Percentiles rank a stretch among this genome's conserved stretches.
Evolutionary conservation across 2,329 filamentous ascomycete species (phyloP).

Genomic region (Paecilomyces variotii): DNA sequence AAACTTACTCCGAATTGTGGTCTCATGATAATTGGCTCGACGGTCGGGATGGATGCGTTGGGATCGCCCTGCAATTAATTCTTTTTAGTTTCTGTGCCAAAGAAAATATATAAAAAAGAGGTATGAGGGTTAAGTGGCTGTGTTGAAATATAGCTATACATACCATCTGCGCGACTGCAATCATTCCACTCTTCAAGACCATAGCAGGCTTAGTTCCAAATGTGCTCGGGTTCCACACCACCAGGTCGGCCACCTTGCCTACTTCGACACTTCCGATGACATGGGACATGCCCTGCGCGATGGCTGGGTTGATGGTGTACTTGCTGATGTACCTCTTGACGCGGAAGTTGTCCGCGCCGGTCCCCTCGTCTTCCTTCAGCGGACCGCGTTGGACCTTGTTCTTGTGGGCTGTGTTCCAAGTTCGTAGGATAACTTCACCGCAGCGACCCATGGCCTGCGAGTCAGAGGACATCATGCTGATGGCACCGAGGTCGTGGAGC

Average conservation of each 20-base stretch:
- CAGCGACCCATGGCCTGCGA: conserved; percentile 95
- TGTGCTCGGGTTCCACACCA: conserved; percentile 74
- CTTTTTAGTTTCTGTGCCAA: too few relatives aligned
- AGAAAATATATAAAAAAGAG: too few relatives aligned
- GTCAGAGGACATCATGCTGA: conserved; percentile 95
- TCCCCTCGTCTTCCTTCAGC: conserved; percentile 68
- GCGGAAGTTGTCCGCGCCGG: conserved; percentile 78
- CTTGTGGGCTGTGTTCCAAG: conserved; percentile 97
- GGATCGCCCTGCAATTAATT: conserved; percentile 55
- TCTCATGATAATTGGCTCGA: conserved; percentile 74
- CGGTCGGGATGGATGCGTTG: conserved; percentile 77
- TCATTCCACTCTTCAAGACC: conserved; percentile 82
- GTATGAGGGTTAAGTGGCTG: too few relatives aligned
- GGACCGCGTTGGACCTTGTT: conserved; percentile 79
- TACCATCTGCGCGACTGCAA: conserved; percentile 78
- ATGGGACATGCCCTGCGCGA: conserved; percentile 85
- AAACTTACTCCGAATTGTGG: conserved; percentile 72
- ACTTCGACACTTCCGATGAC: conserved; percentile 79
- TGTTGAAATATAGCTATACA: conserved; percentile 7
- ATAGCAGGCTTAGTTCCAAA: conserved; percentile 80
- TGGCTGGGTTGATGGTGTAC: conserved; percentile 90
- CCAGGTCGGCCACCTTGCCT: conserved; percentile 82
- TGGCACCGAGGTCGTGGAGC: conserved; percentile 86
- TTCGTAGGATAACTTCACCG: conserved; percentile 84
- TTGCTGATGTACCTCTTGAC: conserved; percentile 92